Evolutionary conservation across 2,329 filamentous ascomycete species (phyloP), one percentile per base, ranked within the genome.

Genomic region (Penicillium verrucosum): DNA sequence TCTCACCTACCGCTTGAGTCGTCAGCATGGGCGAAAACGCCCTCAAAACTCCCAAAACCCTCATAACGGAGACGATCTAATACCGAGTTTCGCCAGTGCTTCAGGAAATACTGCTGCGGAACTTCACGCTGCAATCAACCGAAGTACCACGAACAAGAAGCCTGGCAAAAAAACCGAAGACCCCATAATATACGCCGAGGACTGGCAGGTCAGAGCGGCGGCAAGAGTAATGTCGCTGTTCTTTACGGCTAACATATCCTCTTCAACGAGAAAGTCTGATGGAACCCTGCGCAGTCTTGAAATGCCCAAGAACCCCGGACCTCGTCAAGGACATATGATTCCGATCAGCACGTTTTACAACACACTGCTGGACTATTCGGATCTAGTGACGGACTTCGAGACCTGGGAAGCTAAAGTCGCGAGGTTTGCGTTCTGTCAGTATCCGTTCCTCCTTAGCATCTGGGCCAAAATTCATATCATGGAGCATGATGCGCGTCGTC

Each of bases 391-490:
- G 0, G 92, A 97, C 70, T 96, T 95, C 67, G 90, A 96, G 68
- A 82, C 85, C 10, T 97, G 92, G 92, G 92, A 96, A 70, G 82
- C 84, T 5, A 87, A 83, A 61, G 82, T 82, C 50, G 81, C 82
- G 21, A 90, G 86, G 63, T 96, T 96, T 69, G 84, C 89, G 0
- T 96, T 97, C 69, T 96, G 92, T 70, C 90, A 96, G 70, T 96
- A 95, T 67, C 91, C 92, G 0, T 95, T 96, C 67, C 87, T 96
- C 64, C 80, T 97, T 40, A 96, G 91, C 60, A 92, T 97, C 62
- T 92, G 90, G 79, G 89, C 92, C 29, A 97, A 97, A 74, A 96
- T 94, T 57, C 88, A 88, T 62, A 93, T 96, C 45, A 80, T 96
- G 65, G 91, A 96, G 68, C 85, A 95, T 67, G 92, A 97, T 73